Conservation (phyloP, 306 rosid species). For the Styphnolobium japonicum region DNA sequence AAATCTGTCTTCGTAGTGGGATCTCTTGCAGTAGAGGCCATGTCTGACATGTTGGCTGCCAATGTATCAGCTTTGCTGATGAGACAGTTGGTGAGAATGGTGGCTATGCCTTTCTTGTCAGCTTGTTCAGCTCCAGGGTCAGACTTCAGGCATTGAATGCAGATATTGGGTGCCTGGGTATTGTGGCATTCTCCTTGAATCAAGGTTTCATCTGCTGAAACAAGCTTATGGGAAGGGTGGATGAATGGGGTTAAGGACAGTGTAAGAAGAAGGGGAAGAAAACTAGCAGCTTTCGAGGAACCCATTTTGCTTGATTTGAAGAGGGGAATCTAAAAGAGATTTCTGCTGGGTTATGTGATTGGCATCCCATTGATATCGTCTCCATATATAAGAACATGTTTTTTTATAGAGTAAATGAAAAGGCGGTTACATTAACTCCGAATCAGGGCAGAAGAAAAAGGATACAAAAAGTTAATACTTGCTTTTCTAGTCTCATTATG, state of each 20-base stretch:
- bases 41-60: slow-evolving; percentile 5
- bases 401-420: too few species aligned
- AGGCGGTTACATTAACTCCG: too few species aligned
- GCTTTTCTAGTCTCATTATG: too few species aligned
- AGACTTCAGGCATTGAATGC: slow-evolving; percentile 19
- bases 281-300: neutral
- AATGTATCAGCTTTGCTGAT: neutral
- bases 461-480: too few species aligned
- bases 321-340: neutral
- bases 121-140: neutral
- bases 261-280: slow-evolving; percentile 16
- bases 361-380: neutral
- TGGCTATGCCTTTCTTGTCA: neutral
- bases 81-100: neutral
- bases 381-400: too few species aligned
- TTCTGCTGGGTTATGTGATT: neutral
- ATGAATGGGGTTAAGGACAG: neutral
- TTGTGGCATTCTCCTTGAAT: slow-evolving; percentile 10
- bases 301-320: neutral
- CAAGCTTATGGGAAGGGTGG: neutral
- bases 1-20: neutral
- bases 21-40: neutral
- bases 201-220: slow-evolving; percentile 4
- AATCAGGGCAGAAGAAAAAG: too few species aligned
- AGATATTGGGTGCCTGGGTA: slow-evolving; percentile 1